Conservation (phyloP, 2,329 filamentous ascomycete species). For the Sporothrix globosa region DNA sequence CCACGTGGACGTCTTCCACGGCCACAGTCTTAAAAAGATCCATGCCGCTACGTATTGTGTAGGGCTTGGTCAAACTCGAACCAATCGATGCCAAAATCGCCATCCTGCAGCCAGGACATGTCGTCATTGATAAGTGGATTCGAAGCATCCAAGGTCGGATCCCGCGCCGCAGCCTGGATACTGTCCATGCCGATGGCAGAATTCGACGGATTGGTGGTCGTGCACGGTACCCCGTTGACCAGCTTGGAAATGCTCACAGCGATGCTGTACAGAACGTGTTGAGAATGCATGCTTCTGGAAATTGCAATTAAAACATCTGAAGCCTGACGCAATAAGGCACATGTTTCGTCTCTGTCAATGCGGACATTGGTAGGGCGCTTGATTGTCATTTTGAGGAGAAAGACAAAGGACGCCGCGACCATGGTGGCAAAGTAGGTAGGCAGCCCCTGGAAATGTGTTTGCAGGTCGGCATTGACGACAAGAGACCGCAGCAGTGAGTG, state of each 20-base stretch:
- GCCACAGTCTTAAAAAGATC: too few species aligned
- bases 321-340: neutral
- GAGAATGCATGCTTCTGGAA: neutral
- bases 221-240: neutral
- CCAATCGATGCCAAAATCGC: conserved; percentile 19
- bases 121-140: neutral
- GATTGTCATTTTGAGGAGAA: conserved; percentile 9
- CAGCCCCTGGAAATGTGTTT: neutral
- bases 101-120: conserved; percentile 7
- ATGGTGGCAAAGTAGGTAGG: conserved; percentile 8
- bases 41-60: neutral
- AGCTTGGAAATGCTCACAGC: neutral
- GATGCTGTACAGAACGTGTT: neutral
- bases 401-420: neutral
- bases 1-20: too few species aligned
- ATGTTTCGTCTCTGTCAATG: neutral
- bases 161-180: neutral
- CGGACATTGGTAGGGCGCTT: neutral
- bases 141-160: neutral
- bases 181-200: neutral
- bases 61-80: conserved; percentile 11
- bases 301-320: neutral
- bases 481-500: neutral
- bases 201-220: neutral
- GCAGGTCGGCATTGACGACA: neutral